phyloP scores from a whole-genome alignment of 805 yeast genomes.

The Saccharomycopsis guyanensis region DNA sequence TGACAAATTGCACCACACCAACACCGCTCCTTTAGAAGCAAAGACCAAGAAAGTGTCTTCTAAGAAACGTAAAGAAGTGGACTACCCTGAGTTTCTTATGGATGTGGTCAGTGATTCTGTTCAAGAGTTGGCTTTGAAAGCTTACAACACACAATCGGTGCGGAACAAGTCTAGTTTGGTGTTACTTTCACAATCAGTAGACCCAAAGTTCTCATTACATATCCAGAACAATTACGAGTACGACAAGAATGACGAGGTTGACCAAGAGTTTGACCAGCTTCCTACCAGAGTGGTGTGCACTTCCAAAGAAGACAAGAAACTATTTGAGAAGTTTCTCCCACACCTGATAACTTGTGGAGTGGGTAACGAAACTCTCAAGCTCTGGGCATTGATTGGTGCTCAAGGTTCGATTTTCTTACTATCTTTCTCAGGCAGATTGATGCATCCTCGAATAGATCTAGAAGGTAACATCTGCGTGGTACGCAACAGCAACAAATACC shows the following conservation, averaged over 20 bases:
- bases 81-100: slow-evolving; percentile 17
- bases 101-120: slow-evolving; percentile 10
- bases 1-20: slow-evolving; percentile 35
- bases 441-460: slow-evolving; percentile 36
- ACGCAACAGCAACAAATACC: slow-evolving; percentile 32
- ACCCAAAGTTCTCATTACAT: slow-evolving; percentile 11
- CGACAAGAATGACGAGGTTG: slow-evolving; percentile 28
- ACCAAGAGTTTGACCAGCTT: slow-evolving; percentile 22
- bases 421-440: slow-evolving; percentile 29
- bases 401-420: slow-evolving; percentile 31
- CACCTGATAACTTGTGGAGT: slow-evolving; percentile 32
- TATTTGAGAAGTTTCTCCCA: slow-evolving; percentile 37
- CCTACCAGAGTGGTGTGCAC: slow-evolving; percentile 33
- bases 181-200: slow-evolving; percentile 26
- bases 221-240: slow-evolving; percentile 24
- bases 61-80: slow-evolving; percentile 4
- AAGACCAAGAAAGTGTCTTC: not conserved
- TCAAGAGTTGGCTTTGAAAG: slow-evolving; percentile 9
- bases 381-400: slow-evolving; percentile 39
- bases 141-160: slow-evolving; percentile 22
- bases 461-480: slow-evolving; percentile 43
- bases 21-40: slow-evolving; percentile 32
- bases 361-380: slow-evolving; percentile 41
- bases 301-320: slow-evolving; percentile 28
- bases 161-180: slow-evolving; percentile 26